phyloP scores from a whole-genome alignment of 768 basidiomycete species.

The Panaeolus cyanescens region DNA sequence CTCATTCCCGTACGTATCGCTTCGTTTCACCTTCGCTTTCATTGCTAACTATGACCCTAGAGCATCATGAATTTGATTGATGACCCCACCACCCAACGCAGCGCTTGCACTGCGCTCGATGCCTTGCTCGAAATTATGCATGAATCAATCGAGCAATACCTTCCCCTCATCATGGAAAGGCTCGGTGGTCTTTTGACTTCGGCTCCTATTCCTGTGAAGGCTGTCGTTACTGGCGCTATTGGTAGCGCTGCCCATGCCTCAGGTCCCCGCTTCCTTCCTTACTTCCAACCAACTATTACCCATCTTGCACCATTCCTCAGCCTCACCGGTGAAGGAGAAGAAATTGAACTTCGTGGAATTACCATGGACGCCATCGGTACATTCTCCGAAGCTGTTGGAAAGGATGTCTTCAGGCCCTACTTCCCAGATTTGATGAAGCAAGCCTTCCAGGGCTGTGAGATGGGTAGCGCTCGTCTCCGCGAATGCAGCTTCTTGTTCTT shows the following conservation, averaged over 20 bases:
- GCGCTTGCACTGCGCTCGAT: slow-evolving; percentile 97
- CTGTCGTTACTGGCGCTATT: slow-evolving; percentile 96
- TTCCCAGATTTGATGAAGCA: slow-evolving; percentile 96
- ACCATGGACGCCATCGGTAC: slow-evolving; percentile 99
- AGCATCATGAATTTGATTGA: slow-evolving; percentile 90
- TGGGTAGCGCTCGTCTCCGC: slow-evolving; percentile 83
- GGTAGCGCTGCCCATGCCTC: slow-evolving; percentile 98
- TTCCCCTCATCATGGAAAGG: slow-evolving; percentile 92
- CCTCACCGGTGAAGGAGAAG: slow-evolving; percentile 86
- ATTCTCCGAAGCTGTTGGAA: slow-evolving; percentile 95
- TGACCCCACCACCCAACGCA: slow-evolving; percentile 82
- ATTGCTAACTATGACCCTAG: slow-evolving; percentile 34
- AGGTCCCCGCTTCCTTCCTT: slow-evolving; percentile 86
- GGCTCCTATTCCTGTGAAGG: slow-evolving; percentile 85
- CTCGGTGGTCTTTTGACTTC: slow-evolving; percentile 85
- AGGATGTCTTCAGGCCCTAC: slow-evolving; percentile 92
- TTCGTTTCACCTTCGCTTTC: slow-evolving; percentile 1
- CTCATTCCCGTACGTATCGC: slow-evolving; percentile 76
- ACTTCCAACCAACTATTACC: slow-evolving; percentile 91
- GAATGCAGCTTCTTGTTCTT: slow-evolving; percentile 99
- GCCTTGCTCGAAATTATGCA: slow-evolving; percentile 93
- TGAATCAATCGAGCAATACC: slow-evolving; percentile 88
- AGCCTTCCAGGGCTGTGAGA: slow-evolving; percentile 86
- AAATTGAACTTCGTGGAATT: slow-evolving; percentile 92
- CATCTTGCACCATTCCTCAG: slow-evolving; percentile 87